These are phyloP conservation scores for Auxenochlorella pyrenoidosa DNA, from an alignment of 139 green algal genomes.

Conservation along the genomic window DNA sequence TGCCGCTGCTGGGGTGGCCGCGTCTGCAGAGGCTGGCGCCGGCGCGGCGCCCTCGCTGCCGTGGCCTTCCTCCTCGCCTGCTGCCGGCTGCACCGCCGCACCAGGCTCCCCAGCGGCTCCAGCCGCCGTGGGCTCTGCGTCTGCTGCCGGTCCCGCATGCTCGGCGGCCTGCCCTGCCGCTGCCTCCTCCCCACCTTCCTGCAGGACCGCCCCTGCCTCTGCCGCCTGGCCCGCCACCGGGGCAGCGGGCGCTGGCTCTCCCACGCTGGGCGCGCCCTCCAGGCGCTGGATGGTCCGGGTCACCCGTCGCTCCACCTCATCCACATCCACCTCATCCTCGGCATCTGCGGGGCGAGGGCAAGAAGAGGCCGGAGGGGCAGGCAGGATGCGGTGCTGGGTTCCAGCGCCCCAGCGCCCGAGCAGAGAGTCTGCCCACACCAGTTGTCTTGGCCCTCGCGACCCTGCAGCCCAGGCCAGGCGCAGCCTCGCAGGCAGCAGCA, in stretches of 20 bases:
- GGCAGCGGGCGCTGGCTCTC: neutral
- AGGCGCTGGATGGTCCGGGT: slow-evolving; percentile 26
- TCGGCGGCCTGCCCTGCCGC: neutral
- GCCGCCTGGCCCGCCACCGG: neutral
- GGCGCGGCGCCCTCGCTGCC: neutral
- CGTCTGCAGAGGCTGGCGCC: neutral
- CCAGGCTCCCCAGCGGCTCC: neutral
- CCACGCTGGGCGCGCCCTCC: neutral
- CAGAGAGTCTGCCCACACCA: no score
- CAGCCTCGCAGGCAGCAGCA: neutral
- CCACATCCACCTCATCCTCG: slow-evolving; percentile 33
- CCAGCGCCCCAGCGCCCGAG: no score
- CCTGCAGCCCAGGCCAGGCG: neutral
- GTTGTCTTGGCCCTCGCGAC: no score
- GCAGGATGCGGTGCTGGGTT: neutral
- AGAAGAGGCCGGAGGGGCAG: no score
- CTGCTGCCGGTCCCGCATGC: neutral
- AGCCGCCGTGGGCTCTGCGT: neutral
- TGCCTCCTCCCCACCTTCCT: neutral
- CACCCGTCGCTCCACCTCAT: slow-evolving; percentile 48
- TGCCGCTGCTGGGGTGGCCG: neutral
- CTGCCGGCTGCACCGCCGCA: neutral
- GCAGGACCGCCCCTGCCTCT: neutral
- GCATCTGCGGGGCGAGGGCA: neutral
- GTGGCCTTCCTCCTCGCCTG: neutral